These are phyloP conservation scores for Kwoniella dendrophila DNA, from an alignment of 768 basidiomycete genomes.

Conservation along the genomic window DNA sequence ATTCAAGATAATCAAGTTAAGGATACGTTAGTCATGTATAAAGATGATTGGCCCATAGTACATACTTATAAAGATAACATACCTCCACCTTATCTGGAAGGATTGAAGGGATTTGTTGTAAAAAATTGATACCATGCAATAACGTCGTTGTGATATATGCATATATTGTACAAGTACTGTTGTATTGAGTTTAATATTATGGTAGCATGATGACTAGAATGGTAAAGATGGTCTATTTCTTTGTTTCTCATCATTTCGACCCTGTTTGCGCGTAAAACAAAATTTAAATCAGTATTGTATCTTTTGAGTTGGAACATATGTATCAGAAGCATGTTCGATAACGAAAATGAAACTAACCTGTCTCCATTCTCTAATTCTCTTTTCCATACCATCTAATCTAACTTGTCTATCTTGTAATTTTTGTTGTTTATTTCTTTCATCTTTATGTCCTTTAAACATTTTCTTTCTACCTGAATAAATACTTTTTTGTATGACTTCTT, in stretches of 20 bases:
- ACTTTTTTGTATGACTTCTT: slow-evolving; percentile 26
- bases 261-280: slow-evolving; percentile 10
- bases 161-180: neutral
- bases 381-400: slow-evolving; percentile 49
- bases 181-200: neutral
- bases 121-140: neutral
- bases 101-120: slow-evolving; percentile 5
- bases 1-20: neutral
- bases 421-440: slow-evolving; percentile 40
- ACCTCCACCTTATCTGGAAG: slow-evolving; percentile 22
- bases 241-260: slow-evolving; percentile 28
- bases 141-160: neutral
- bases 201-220: slow-evolving; percentile 22
- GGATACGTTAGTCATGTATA: slow-evolving; percentile 25
- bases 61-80: slow-evolving; percentile 31
- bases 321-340: neutral
- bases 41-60: slow-evolving; percentile 29
- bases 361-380: slow-evolving; percentile 49
- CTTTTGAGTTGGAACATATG: too few relatives aligned
- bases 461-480: slow-evolving; percentile 35
- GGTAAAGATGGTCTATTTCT: slow-evolving; percentile 37
- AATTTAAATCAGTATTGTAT: neutral
- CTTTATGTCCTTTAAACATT: slow-evolving; percentile 51
- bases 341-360: too few relatives aligned
- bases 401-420: slow-evolving; percentile 39